phyloP scores from a whole-genome alignment of 1,284 basidiomycete genomes.

The Malassezia furfur region DNA sequence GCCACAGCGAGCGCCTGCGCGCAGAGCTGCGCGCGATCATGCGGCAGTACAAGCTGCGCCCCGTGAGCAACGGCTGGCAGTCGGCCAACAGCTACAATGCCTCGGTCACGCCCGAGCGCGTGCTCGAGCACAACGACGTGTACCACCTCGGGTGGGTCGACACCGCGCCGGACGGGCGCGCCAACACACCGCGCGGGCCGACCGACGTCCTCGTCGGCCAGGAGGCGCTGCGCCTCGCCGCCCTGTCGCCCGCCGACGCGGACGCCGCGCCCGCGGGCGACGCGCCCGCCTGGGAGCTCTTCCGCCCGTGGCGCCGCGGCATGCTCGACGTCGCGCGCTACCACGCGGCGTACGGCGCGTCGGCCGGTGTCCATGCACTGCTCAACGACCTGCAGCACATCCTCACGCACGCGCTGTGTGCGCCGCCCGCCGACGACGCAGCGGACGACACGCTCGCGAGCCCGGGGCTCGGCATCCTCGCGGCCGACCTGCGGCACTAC shows the following conservation, averaged over 20 bases:
- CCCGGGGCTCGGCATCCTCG: conserved; percentile 38
- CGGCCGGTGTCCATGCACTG: conserved; percentile 29
- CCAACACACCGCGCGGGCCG: neutral
- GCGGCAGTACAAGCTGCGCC: conserved; percentile 44
- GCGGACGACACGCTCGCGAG: conserved; percentile 20
- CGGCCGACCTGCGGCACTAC: conserved; percentile 49
- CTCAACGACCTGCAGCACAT: conserved; percentile 37
- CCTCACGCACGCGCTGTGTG: conserved; percentile 34
- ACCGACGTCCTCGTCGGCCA: conserved; percentile 38
- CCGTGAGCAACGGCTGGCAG: conserved; percentile 38
- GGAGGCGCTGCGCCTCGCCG: conserved; percentile 35
- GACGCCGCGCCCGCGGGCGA: neutral
- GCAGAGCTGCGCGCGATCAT: conserved; percentile 44
- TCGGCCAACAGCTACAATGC: conserved; percentile 44
- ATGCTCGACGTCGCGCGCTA: conserved; percentile 37
- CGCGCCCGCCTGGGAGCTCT: conserved; percentile 34
- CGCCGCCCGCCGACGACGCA: conserved; percentile 26
- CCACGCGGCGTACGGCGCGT: conserved; percentile 31
- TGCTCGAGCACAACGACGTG: conserved; percentile 45
- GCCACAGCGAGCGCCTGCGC: conserved; percentile 36
- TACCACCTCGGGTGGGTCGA: conserved; percentile 40
- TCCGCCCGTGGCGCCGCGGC: conserved; percentile 37
- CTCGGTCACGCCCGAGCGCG: conserved; percentile 28
- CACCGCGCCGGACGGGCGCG: conserved; percentile 17
- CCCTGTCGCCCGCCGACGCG: conserved; percentile 19